Evolutionary conservation across 163 green algal genomes (phyloP).

Genomic region (Scenedesmus sp.): DNA sequence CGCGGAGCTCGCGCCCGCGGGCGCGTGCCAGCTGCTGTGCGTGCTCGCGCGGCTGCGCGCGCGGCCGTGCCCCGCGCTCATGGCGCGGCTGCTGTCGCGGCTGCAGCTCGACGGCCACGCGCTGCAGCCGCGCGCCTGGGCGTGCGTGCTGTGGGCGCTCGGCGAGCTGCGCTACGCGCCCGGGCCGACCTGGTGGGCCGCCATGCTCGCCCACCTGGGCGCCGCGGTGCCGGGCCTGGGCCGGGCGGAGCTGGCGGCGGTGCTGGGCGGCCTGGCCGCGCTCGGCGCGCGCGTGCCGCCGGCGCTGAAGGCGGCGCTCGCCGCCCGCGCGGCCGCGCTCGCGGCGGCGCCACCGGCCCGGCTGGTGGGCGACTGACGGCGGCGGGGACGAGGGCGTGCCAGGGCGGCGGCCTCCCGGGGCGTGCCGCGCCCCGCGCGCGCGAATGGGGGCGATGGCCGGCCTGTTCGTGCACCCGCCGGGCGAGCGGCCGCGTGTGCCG

Average conservation of each 20-base stretch:
- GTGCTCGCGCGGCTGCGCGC: slow-evolving; percentile 31
- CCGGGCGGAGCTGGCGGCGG: slow-evolving; percentile 4
- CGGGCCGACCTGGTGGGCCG: slow-evolving; percentile 29
- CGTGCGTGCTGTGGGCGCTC: slow-evolving; percentile 31
- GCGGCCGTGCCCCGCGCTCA: slow-evolving; percentile 13
- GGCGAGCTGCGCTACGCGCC: slow-evolving; percentile 22
- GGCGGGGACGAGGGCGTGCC: too few species aligned
- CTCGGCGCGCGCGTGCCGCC: not conserved
- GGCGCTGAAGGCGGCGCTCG: not conserved
- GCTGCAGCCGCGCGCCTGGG: slow-evolving; percentile 32
- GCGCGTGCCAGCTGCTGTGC: slow-evolving; percentile 40
- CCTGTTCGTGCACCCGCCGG: too few species aligned
- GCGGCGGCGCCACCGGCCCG: not conserved
- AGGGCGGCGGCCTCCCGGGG: too few species aligned
- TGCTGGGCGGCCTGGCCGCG: slow-evolving; percentile 13
- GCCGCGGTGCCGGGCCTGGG: not conserved
- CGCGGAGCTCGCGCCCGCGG: slow-evolving; percentile 22
- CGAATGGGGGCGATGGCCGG: too few species aligned
- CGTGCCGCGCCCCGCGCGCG: too few species aligned
- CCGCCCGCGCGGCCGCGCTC: not conserved
- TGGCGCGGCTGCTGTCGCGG: slow-evolving; percentile 30
- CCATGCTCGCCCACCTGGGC: slow-evolving; percentile 6
- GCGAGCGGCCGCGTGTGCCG: too few species aligned
- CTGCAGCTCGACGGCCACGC: slow-evolving; percentile 35
- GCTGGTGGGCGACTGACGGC: too few species aligned